A percentile compares a stretch with the other conserved stretches of the same genome.
Conservation (phyloP, 176 grass and related monocot genomes). For the Eragrostis nindensis region DNA sequence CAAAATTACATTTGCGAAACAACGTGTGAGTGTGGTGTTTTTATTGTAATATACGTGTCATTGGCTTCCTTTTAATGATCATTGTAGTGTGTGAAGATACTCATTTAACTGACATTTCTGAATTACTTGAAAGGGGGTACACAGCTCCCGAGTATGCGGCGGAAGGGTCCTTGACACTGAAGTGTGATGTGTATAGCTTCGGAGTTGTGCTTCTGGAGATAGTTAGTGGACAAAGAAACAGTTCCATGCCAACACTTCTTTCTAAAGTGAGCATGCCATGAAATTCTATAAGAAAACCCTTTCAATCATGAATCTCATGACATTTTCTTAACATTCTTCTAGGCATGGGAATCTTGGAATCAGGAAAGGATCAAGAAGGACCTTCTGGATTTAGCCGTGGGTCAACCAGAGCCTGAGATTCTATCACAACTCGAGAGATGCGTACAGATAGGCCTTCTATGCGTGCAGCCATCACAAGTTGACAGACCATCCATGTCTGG, state of each 20-base stretch:
- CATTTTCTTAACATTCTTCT: background rate
- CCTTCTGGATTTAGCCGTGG: constrained; percentile 35
- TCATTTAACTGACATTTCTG: too few species aligned
- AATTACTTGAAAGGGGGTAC: too few species aligned
- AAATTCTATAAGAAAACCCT: background rate
- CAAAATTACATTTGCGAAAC: too few species aligned
- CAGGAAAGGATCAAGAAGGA: background rate
- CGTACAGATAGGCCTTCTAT: constrained; percentile 59
- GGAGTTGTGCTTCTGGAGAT: constrained; percentile 12
- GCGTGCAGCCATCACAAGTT: constrained; percentile 39
- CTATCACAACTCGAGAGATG: background rate
- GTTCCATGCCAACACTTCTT: background rate
- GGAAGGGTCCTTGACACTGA: background rate
- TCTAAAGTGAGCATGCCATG: background rate
- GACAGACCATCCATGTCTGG: constrained; percentile 49
- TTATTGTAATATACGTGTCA: too few species aligned
- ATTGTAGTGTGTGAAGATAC: too few species aligned
- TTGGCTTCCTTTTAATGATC: too few species aligned
- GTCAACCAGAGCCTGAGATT: background rate
- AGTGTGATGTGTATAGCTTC: constrained; percentile 40
- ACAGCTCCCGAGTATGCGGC: background rate
- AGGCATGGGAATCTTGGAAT: constrained; percentile 51
- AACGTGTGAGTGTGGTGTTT: too few species aligned
- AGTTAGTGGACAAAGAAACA: background rate
- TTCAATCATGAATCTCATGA: background rate